These are phyloP conservation scores for Pseudogymnoascus verrucosus DNA, from an alignment of 2,329 filamentous ascomycete genomes.

Conservation along the genomic window DNA sequence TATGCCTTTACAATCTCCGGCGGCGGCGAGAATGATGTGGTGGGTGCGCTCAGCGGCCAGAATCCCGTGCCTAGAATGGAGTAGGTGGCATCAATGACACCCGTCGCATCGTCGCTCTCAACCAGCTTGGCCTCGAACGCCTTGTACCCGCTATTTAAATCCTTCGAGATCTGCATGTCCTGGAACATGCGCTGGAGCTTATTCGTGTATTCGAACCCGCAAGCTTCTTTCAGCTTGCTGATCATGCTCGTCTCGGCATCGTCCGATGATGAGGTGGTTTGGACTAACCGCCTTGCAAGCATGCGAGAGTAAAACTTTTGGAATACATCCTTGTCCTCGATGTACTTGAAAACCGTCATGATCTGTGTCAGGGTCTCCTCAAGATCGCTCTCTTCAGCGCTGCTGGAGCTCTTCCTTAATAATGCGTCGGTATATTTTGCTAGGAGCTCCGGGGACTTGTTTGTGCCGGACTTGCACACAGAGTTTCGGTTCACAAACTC, in stretches of 20 bases:
- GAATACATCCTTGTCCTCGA: conserved; percentile 99
- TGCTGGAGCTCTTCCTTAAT: conserved; percentile 85
- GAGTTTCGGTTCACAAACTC: conserved; percentile 98
- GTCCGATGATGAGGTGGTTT: conserved; percentile 90
- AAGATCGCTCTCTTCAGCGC: conserved; percentile 87
- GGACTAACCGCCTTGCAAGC: conserved; percentile 87
- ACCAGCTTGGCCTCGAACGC: conserved; percentile 61
- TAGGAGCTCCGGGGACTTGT: conserved; percentile 86
- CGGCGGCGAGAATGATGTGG: conserved; percentile 81
- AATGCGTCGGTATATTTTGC: conserved; percentile 93
- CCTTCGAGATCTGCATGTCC: conserved; percentile 98
- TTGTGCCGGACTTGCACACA: conserved; percentile 87
- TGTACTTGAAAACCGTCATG: conserved; percentile 99
- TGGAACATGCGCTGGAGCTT: conserved; percentile 99
- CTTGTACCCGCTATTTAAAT: conserved; percentile 84
- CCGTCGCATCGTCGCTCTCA: conserved; percentile 56
- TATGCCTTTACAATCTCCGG: conserved; percentile 77
- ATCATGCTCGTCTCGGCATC: conserved; percentile 99
- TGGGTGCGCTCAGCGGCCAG: conserved; percentile 86
- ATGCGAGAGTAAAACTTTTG: conserved; percentile 99
- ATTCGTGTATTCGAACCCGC: conserved; percentile 98
- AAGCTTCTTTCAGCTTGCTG: conserved; percentile 96
- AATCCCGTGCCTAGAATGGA: conserved; percentile 93
- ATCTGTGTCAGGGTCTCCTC: conserved; percentile 84
- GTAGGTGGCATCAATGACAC: conserved; percentile 75